Evolutionary conservation across 495 filamentous ascomycete species (phyloP).

Genomic region (Choiromyces venosus): DNA sequence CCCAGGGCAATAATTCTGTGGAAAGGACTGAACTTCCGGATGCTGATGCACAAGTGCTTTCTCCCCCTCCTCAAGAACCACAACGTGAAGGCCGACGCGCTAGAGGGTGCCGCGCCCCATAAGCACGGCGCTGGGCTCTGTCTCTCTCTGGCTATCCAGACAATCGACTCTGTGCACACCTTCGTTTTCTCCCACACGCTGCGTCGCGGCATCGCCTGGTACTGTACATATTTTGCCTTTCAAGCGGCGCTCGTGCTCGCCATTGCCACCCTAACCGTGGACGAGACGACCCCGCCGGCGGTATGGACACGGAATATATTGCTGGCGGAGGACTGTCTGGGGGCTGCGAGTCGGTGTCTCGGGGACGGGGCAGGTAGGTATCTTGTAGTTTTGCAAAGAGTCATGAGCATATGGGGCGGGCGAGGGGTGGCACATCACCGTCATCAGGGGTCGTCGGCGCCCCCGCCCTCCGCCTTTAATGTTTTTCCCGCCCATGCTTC

Average conservation of each 20-base stretch:
- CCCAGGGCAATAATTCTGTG: constrained; percentile 39
- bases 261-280: constrained; percentile 26
- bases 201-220: constrained; percentile 39
- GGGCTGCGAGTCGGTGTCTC: constrained; percentile 14
- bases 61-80: constrained; percentile 28
- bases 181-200: constrained; percentile 35
- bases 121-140: constrained; percentile 23
- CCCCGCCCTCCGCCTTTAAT: background rate
- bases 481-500: too few species aligned
- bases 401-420: constrained; percentile 14
- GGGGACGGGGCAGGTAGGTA: constrained; percentile 23
- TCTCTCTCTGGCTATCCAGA: constrained; percentile 37
- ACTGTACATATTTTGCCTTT: constrained; percentile 45
- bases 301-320: constrained; percentile 18
- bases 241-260: constrained; percentile 43
- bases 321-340: constrained; percentile 21
- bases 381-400: constrained; percentile 23
- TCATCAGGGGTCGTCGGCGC: background rate
- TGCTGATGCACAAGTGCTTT: constrained; percentile 40
- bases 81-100: constrained; percentile 3
- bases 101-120: background rate
- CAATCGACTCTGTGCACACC: constrained; percentile 31
- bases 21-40: constrained; percentile 43
- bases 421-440: too few species aligned
- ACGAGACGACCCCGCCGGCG: constrained; percentile 7